Conservation (phyloP, 306 rosid species). For the Trichosanthes cucumerina region DNA sequence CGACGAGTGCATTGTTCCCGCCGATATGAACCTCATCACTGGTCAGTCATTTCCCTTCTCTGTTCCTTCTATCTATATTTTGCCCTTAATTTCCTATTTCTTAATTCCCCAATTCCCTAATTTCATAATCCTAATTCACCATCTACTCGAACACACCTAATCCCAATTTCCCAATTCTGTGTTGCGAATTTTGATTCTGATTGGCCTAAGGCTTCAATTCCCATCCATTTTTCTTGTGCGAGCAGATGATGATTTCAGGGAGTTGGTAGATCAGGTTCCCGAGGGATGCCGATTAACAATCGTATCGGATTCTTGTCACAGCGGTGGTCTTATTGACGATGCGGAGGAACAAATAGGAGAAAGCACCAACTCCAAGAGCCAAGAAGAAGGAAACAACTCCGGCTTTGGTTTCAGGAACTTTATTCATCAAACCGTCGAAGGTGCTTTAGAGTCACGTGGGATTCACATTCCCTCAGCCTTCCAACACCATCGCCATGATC, state of each 20-base stretch:
- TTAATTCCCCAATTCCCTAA: background rate
- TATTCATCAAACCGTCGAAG: slow-evolving; percentile 39
- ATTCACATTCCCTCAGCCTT: slow-evolving; percentile 48
- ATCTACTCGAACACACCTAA: too few relatives aligned
- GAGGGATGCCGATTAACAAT: slow-evolving; percentile 49
- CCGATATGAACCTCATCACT: slow-evolving; percentile 78
- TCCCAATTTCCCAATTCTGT: background rate
- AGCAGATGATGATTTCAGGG: slow-evolving; percentile 76
- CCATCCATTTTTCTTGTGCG: background rate
- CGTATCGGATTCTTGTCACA: slow-evolving; percentile 77
- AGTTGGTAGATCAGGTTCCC: slow-evolving; percentile 41
- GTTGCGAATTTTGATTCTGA: background rate
- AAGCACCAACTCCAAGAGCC: slow-evolving; percentile 24
- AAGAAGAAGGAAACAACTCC: slow-evolving; percentile 1
- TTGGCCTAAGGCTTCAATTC: background rate
- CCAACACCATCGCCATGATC: slow-evolving; percentile 18
- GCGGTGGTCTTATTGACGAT: slow-evolving; percentile 68
- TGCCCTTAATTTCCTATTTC: background rate
- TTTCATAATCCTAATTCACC: background rate
- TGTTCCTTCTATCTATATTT: background rate
- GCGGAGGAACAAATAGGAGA: slow-evolving; percentile 75
- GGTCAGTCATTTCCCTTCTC: slow-evolving; percentile 21
- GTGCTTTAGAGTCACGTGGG: slow-evolving; percentile 61
- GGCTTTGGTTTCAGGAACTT: slow-evolving; percentile 42
- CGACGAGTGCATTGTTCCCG: slow-evolving; percentile 93